Base-by-base conservation (phyloP, 75 land plant genomes). In the Pinus albicaulis region DNA sequence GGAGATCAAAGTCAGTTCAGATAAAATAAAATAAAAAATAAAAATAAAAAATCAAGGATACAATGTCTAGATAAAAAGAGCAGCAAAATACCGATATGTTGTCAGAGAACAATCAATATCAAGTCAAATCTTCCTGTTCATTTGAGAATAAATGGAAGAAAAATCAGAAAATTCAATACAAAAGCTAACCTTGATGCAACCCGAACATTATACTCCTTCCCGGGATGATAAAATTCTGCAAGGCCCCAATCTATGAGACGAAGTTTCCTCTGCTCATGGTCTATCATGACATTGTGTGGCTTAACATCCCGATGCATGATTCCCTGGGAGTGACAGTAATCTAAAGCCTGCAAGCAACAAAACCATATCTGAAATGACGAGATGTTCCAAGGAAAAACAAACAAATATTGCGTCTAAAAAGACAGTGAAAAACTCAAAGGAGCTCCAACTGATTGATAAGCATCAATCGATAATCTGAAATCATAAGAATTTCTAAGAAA, bases 291-390 rank as follows among this genome's bases (percentile, higher is more conserved):
- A 90, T 95, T 95, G 55, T 95, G 98, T 24, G 98, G 98, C 75
- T 95, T 95, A 76, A 95, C 98, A 85, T 95, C 98, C 63, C 98
- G 88, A 78, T 95, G 98, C 98, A 95, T 95, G 41, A 95, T 95
- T 12, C 98, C 98, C 83, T 95, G 98, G 26, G 98, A 92, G 77
- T 95, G 98, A 75, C 95, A 95, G 76, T 87, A 92, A 57, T 95
- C 95, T 36, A 95, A 75, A 44, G 98, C 98, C 95, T 95, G 74
- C 31, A 82, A 79, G 20, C 10, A 10, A 63, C 23, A 65, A 41
- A 13, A 74, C 6, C 55, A 82, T 20, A 58, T 44, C 13, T 77
- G 41, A 24, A 41, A 77, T 13, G 16, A 34, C 48, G 52, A 68
- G 14, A 3, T 59, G 20, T 59, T 20, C 23, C 61, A 19, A 2